phyloP scores from a whole-genome alignment of 1,139 yeast species.

The Suhomyces maxii region DNA sequence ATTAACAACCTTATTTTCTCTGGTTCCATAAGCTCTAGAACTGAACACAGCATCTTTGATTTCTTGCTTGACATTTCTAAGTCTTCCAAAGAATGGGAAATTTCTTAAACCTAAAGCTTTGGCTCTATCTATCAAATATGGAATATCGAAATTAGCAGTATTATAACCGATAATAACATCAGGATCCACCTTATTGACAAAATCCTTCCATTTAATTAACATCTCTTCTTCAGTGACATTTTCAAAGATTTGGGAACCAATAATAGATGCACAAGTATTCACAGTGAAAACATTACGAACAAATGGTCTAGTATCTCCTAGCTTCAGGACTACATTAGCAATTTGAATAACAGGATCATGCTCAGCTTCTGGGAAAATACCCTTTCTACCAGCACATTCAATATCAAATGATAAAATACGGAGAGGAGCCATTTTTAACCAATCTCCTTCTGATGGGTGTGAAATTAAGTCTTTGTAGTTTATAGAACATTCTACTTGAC shows the following conservation, averaged over 20 bases:
- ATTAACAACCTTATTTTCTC: slow-evolving; percentile 88
- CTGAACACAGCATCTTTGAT: slow-evolving; percentile 81
- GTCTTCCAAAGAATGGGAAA: slow-evolving; percentile 88
- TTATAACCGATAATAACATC: slow-evolving; percentile 97
- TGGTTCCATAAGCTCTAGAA: slow-evolving; percentile 94
- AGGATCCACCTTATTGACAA: slow-evolving; percentile 82
- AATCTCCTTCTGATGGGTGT: slow-evolving; percentile 90
- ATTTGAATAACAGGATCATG: slow-evolving; percentile 95
- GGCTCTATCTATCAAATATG: slow-evolving; percentile 88
- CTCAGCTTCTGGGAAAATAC: slow-evolving; percentile 93
- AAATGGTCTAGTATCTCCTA: slow-evolving; percentile 82
- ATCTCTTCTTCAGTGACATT: slow-evolving; percentile 75
- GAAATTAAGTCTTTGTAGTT: slow-evolving; percentile 68
- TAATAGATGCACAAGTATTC: slow-evolving; percentile 86
- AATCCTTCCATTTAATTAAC: slow-evolving; percentile 83
- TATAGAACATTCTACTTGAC: slow-evolving; percentile 81
- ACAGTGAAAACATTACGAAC: slow-evolving; percentile 94
- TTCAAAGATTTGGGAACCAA: slow-evolving; percentile 87
- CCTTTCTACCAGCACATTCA: slow-evolving; percentile 98
- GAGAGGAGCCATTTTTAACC: slow-evolving; percentile 91
- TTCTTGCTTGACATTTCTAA: slow-evolving; percentile 67
- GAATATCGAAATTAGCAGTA: slow-evolving; percentile 91
- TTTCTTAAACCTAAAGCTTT: slow-evolving; percentile 60
- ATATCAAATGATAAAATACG: slow-evolving; percentile 94
- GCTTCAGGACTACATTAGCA: slow-evolving; percentile 86